Conservation (phyloP, 129 eudicot genomes). For the Chrysanthemum lavandulifolium region DNA sequence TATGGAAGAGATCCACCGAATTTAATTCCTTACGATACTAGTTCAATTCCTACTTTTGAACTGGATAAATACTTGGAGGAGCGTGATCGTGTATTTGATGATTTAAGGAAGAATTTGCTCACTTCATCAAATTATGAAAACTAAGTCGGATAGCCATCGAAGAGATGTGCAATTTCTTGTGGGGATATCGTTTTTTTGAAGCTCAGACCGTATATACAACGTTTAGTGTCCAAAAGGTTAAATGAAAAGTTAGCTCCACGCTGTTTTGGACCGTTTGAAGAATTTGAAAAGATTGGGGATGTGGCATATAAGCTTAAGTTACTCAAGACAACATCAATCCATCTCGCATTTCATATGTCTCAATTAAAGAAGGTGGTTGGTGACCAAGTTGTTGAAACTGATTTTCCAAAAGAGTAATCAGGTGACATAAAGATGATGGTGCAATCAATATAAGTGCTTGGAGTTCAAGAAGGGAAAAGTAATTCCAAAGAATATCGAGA, state of each 20-base stretch:
- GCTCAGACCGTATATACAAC: not conserved
- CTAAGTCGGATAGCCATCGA: not conserved
- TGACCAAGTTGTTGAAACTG: too few relatives aligned
- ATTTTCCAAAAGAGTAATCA: too few relatives aligned
- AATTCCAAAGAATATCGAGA: not conserved
- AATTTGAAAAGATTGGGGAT: not conserved
- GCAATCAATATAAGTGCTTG: too few relatives aligned
- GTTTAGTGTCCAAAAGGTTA: not conserved
- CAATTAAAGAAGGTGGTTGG: not conserved
- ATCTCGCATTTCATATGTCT: not conserved
- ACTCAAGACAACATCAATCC: not conserved
- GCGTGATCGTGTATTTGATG: not conserved
- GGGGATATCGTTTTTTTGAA: not conserved
- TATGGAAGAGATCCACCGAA: not conserved
- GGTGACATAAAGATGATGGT: too few relatives aligned
- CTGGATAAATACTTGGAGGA: not conserved
- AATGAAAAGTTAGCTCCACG: not conserved
- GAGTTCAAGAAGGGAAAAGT: too few relatives aligned
- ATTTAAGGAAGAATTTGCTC: not conserved
- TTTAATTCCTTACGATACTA: not conserved
- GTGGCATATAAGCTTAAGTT: not conserved
- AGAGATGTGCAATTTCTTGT: not conserved
- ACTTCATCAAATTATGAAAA: not conserved
- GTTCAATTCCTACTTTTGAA: not conserved
- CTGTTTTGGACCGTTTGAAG: not conserved